Evolutionary conservation across 176 grass and related monocot genomes (phyloP), one percentile per base, ranked within the genome.

Genomic region (Juncus effusus): DNA sequence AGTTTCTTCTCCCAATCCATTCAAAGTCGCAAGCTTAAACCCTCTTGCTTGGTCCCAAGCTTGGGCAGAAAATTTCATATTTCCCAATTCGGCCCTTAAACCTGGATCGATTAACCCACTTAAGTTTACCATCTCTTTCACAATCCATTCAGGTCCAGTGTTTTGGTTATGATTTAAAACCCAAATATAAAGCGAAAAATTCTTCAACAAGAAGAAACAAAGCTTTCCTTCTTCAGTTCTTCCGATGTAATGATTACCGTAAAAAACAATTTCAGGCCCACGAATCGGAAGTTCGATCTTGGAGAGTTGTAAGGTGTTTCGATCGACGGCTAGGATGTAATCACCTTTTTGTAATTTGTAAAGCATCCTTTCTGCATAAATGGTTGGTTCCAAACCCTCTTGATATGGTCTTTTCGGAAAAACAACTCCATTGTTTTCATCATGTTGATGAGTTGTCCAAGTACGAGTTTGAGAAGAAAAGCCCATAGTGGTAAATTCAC

Each of bases 1-100:
- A 3, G 56, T 90, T 9, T 14, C 66, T 65, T 90, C 82, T 56
- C 82, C 84, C 39, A 82, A 90, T 2, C 76, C 87, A 11, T 63
- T 73, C 8, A 83, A 68, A 40, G 72, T 76, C 16, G 82, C 82
- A 9, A 85, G 82, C 65, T 74, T 79, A 66, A 13, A 82, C 0
- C 79, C 87, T 0, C 5, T 68, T 5, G 64, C 6, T 70, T 90
- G 87, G 15, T 90, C 87, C 1, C 13, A 6, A 35, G 85, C 67
- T 13, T 16, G 78, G 0, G 79, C 82, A 6, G 87, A 90, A 19
- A 90, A 83, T 67, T 81, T 82, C 38, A 56, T 67, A 16, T 2
- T 1, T 3, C 54, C 59, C 37, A 85, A 67, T 10, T 81, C 54
- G 10, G 73, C 53, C 3, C 81, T 72, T 4, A 40, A 1, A 6